Conservation (phyloP, 768 basidiomycete species). For the Suillus paluster region DNA sequence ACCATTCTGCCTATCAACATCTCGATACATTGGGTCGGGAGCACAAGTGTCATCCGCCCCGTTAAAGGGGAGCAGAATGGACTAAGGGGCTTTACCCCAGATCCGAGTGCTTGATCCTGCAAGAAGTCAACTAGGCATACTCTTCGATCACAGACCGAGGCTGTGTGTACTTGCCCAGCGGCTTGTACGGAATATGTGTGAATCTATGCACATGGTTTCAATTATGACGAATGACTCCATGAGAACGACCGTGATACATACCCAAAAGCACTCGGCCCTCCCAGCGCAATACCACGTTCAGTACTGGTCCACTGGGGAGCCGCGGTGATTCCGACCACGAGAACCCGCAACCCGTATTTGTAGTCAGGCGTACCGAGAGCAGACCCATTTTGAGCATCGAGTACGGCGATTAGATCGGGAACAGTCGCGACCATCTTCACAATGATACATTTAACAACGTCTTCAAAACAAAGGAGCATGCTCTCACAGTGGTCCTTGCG, state of each 20-base stretch:
- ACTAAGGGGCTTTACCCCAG: slow-evolving; percentile 5
- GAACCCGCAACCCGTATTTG: slow-evolving; percentile 61
- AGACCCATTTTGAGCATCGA: slow-evolving; percentile 64
- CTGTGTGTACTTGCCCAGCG: slow-evolving; percentile 45
- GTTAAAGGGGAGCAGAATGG: not conserved
- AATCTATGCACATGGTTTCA: slow-evolving; percentile 25
- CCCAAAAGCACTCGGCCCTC: slow-evolving; percentile 61
- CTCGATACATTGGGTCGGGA: not conserved
- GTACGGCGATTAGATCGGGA: slow-evolving; percentile 66
- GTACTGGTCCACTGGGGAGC: slow-evolving; percentile 61
- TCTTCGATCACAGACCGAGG: slow-evolving; percentile 54
- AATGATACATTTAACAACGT: slow-evolving; percentile 6
- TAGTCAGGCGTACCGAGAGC: slow-evolving; percentile 69
- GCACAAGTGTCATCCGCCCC: not conserved
- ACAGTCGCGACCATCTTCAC: slow-evolving; percentile 55
- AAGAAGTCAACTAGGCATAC: slow-evolving; percentile 25
- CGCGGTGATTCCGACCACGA: slow-evolving; percentile 51
- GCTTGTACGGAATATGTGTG: slow-evolving; percentile 37
- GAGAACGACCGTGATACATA: slow-evolving; percentile 26
- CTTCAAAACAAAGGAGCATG: slow-evolving; percentile 1
- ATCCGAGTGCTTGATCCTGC: slow-evolving; percentile 8
- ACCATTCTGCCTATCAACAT: not conserved
- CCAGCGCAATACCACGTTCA: slow-evolving; percentile 50
- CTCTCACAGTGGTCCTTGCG: slow-evolving; percentile 25
- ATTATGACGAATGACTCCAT: not conserved